Evolutionary conservation across 1,284 basidiomycete species (phyloP).

Genomic region (Mycocalia duriaeana): DNA sequence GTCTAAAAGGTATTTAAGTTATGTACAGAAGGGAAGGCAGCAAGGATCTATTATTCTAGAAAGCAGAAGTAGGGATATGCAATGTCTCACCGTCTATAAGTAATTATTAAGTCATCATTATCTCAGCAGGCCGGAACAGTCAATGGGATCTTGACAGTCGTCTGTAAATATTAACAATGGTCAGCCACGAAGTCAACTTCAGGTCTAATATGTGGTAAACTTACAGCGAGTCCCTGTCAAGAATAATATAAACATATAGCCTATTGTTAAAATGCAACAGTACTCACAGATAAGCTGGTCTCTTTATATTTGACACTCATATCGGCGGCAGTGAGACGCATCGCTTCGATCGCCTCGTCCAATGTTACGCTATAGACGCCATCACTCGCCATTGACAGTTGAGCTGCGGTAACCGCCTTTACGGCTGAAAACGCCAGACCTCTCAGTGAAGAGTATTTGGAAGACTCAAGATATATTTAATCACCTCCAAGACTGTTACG

Average conservation of each 20-base stretch:
- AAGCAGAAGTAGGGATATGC: too few relatives aligned
- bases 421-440: constrained; percentile 47
- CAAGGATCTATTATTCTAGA: too few relatives aligned
- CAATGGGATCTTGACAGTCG: constrained; percentile 70
- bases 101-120: too few relatives aligned
- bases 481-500: constrained; percentile 82
- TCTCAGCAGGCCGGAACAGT: constrained; percentile 65
- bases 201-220: too few relatives aligned
- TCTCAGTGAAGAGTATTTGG: not conserved
- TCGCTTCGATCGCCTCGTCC: constrained; percentile 95
- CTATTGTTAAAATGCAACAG: constrained; percentile 5
- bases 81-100: too few relatives aligned
- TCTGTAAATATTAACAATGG: constrained; percentile 30
- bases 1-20: too few relatives aligned
- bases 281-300: constrained; percentile 79
- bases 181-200: constrained; percentile 2
- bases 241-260: constrained; percentile 2
- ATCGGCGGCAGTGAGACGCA: constrained; percentile 84
- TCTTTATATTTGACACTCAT: constrained; percentile 92
- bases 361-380: constrained; percentile 85
- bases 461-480: not conserved
- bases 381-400: constrained; percentile 87
- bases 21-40: too few relatives aligned
- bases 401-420: constrained; percentile 88
- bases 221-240: constrained; percentile 59